Evolutionary conservation across 2,329 filamentous ascomycete genomes (phyloP).

Genomic region (Xylaria polymorpha): DNA sequence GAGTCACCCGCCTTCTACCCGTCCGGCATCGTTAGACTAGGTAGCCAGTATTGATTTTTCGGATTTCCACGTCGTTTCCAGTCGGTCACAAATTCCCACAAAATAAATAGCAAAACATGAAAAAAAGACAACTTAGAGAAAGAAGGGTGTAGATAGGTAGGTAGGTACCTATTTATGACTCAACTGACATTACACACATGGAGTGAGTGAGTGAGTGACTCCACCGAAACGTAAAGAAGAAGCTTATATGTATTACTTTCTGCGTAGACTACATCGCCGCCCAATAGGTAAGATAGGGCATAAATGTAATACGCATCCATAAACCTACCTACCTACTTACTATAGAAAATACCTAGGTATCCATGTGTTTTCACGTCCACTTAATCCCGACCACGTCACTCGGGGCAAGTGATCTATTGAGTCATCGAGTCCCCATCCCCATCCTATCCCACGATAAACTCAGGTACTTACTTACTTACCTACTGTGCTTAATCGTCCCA

Average conservation of each 20-base stretch:
- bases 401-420: conserved; percentile 22
- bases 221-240: conserved; percentile 6
- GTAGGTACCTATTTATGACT: not conserved
- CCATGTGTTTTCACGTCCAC: conserved; percentile 9
- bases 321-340: no score
- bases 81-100: not conserved
- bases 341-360: not conserved
- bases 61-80: not conserved
- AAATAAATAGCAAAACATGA: no score
- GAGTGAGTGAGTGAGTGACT: not conserved
- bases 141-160: no score
- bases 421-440: conserved; percentile 10
- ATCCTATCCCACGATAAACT: conserved; percentile 7
- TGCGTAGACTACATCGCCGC: not conserved
- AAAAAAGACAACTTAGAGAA: not conserved
- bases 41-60: not conserved
- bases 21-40: no score
- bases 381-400: conserved; percentile 34
- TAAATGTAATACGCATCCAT: not conserved
- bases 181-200: conserved; percentile 1
- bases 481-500: conserved; percentile 13
- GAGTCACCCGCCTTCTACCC: not conserved
- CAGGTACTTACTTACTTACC: not conserved
- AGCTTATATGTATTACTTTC: not conserved
- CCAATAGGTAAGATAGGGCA: conserved; percentile 4